These are phyloP conservation scores for Dendrothele bispora DNA, from an alignment of 768 basidiomycete genomes.

Conservation along the genomic window DNA sequence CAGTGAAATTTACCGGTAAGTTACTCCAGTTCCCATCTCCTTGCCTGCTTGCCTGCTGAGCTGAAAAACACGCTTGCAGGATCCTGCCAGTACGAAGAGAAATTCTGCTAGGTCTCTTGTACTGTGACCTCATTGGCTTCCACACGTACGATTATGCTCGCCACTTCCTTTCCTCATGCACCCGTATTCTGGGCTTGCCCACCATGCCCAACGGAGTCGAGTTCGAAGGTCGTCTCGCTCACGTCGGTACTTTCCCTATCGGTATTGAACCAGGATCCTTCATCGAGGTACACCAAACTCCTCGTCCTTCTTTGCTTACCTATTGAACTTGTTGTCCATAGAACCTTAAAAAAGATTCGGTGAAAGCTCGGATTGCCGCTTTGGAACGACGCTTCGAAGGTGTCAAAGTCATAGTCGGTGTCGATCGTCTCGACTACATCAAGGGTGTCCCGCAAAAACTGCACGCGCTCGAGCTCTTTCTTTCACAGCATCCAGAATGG, in stretches of 20 bases:
- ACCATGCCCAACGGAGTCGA: constrained; percentile 99
- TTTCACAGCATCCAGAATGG: constrained; percentile 98
- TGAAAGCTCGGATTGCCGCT: constrained; percentile 76
- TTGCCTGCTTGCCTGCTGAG: constrained; percentile 6
- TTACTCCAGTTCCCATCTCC: constrained; percentile 8
- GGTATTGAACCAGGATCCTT: constrained; percentile 96
- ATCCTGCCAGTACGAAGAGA: constrained; percentile 96
- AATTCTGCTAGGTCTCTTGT: constrained; percentile 93
- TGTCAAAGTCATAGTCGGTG: constrained; percentile 97
- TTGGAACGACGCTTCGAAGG: constrained; percentile 91
- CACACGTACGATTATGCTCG: constrained; percentile 99
- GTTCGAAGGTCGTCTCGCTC: constrained; percentile 91
- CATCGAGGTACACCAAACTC: constrained; percentile 55
- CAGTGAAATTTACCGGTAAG: constrained; percentile 94
- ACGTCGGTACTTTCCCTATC: constrained; percentile 98
- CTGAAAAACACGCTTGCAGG: constrained; percentile 38
- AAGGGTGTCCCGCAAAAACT: constrained; percentile 99
- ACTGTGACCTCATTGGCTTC: constrained; percentile 98
- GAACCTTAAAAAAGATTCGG: constrained; percentile 78
- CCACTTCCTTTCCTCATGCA: constrained; percentile 98
- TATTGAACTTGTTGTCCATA: constrained; percentile 26
- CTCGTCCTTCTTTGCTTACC: not conserved
- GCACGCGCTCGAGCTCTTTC: constrained; percentile 94
- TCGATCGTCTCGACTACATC: constrained; percentile 98
- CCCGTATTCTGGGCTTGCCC: constrained; percentile 89